A percentile compares a stretch with the other conserved stretches of the same genome.
phyloP scores from a whole-genome alignment of 202 grass and related monocot genomes.

The Setaria viridis region DNA sequence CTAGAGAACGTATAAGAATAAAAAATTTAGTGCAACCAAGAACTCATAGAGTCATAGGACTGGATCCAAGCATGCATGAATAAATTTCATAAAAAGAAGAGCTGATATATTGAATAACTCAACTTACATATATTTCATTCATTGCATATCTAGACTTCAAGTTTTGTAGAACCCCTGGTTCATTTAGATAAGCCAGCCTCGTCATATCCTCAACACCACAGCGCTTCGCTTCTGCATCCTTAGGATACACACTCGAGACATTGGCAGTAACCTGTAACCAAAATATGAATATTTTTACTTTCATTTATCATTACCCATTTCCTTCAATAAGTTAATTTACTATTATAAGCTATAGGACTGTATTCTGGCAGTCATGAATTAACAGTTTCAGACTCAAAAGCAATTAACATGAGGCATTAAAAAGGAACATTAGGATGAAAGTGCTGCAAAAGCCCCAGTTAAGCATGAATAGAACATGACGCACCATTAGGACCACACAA shows the following conservation, averaged over 20 bases:
- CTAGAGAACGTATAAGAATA: conserved; percentile 20
- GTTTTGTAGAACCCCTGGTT: conserved; percentile 94
- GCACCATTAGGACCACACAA: neutral
- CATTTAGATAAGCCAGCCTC: conserved; percentile 93
- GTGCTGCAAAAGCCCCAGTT: conserved; percentile 22
- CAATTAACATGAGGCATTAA: conserved; percentile 21
- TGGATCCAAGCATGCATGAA: conserved; percentile 24
- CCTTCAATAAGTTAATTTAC: conserved; percentile 24
- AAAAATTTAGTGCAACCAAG: conserved; percentile 8
- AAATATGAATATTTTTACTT: conserved; percentile 39
- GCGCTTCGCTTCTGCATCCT: conserved; percentile 75
- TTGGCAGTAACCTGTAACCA: conserved; percentile 66
- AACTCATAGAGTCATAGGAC: neutral
- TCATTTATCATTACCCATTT: conserved; percentile 21
- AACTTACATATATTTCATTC: conserved; percentile 98
- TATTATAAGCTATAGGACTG: neutral
- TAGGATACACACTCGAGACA: conserved; percentile 72
- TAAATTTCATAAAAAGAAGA: conserved; percentile 31
- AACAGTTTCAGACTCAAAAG: conserved; percentile 12
- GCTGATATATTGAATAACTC: conserved; percentile 29
- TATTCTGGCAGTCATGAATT: conserved; percentile 30
- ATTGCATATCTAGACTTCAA: conserved; percentile 86
- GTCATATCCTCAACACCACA: conserved; percentile 99
- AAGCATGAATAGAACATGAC: conserved; percentile 3
- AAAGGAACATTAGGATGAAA: conserved; percentile 17